Percentiles rank a stretch among this genome's conserved stretches.
Evolutionary conservation across 176 grass and related monocot genomes (phyloP).

Genomic region (Rhynchospora tenuis): DNA sequence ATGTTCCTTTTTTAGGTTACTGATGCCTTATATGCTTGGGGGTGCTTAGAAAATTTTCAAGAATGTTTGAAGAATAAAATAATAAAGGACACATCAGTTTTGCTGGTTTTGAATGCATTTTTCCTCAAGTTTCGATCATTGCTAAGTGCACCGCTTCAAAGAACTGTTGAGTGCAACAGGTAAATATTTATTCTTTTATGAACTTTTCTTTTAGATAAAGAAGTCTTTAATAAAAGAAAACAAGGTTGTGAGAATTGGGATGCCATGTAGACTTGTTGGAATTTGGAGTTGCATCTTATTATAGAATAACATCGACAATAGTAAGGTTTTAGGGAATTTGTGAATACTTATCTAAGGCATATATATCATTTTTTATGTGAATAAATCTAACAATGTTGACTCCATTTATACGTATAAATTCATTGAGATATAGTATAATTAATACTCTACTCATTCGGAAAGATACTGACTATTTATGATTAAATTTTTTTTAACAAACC

Average conservation of each 20-base stretch:
- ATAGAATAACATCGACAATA: neutral
- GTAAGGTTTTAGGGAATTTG: neutral
- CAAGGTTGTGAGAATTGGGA: neutral
- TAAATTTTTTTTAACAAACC: no score
- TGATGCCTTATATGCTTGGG: constrained; percentile 64
- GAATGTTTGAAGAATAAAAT: constrained; percentile 44
- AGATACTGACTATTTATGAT: no score
- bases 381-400: neutral
- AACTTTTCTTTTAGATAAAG: neutral
- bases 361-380: neutral
- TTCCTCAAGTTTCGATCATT: constrained; percentile 59
- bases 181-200: constrained; percentile 1
- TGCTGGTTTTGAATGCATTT: constrained; percentile 37
- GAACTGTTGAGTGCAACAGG: constrained; percentile 53
- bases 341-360: neutral
- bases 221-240: neutral
- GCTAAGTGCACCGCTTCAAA: constrained; percentile 41
- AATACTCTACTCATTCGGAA: neutral
- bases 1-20: constrained; percentile 38
- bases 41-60: constrained; percentile 38
- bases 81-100: constrained; percentile 39
- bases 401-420: neutral
- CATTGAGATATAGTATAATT: neutral
- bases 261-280: neutral
- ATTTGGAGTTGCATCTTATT: neutral